A percentile compares a stretch with the other conserved stretches of the same genome.
Conservation (phyloP, 306 rosid species). For the Vigna reflexopilosa region DNA sequence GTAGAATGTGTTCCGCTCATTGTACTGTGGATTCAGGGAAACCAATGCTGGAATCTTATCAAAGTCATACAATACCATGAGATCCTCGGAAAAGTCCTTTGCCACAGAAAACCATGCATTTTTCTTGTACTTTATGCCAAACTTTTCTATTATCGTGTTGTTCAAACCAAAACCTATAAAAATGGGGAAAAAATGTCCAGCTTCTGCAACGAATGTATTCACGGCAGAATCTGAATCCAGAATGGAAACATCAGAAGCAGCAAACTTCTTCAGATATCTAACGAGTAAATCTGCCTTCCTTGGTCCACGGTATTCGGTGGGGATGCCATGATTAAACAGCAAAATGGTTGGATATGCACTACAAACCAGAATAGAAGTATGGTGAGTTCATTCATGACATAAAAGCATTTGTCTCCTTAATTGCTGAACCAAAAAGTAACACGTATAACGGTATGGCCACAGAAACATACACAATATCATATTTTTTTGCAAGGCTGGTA, state of each 20-base stretch:
- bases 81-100: constrained; percentile 88
- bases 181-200: constrained; percentile 78
- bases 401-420: constrained; percentile 16
- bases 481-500: constrained; percentile 69
- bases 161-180: constrained; percentile 88
- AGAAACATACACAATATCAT: constrained; percentile 71
- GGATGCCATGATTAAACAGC: constrained; percentile 80
- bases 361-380: constrained; percentile 43
- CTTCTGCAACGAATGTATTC: constrained; percentile 66
- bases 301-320: constrained; percentile 83
- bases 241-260: constrained; percentile 82
- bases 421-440: constrained; percentile 31
- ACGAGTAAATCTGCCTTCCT: constrained; percentile 87
- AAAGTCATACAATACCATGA: constrained; percentile 78
- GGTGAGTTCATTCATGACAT: constrained; percentile 29
- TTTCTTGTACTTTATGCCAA: constrained; percentile 76
- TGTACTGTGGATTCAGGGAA: constrained; percentile 71
- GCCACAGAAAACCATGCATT: constrained; percentile 98
- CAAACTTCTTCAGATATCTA: constrained; percentile 86
- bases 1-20: constrained; percentile 78
- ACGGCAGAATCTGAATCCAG: constrained; percentile 88
- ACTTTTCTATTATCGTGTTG: constrained; percentile 59
- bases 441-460: background rate
- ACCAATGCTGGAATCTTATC: constrained; percentile 93
- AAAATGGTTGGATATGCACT: constrained; percentile 85